These are phyloP conservation scores for Phycomyces nitens DNA, from an alignment of 192 early-diverging fungal genomes.

Conservation along the genomic window DNA sequence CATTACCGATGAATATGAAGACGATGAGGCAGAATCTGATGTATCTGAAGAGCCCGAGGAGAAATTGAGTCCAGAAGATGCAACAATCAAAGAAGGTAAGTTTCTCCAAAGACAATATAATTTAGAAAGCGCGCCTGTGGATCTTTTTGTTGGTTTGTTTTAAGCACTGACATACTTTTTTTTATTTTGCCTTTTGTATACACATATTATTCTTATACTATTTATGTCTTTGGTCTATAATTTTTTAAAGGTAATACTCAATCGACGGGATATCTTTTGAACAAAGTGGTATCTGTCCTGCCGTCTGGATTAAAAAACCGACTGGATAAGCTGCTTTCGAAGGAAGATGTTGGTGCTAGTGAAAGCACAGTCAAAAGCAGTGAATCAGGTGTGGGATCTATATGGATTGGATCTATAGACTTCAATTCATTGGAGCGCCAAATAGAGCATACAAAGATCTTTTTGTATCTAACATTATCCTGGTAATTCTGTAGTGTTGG, in stretches of 20 bases:
- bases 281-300: neutral
- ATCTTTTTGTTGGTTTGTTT: too few species aligned
- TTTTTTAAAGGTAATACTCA: neutral
- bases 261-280: neutral
- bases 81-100: neutral
- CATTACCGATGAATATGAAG: constrained; percentile 25
- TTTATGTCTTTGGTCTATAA: neutral
- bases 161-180: too few species aligned
- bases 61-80: neutral
- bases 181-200: neutral
- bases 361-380: neutral
- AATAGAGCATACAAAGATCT: neutral
- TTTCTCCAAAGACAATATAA: too few species aligned
- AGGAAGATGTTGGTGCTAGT: neutral
- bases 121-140: too few species aligned
- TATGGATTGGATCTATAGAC: constrained; percentile 24
- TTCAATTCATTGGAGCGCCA: neutral
- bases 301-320: neutral
- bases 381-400: constrained; percentile 20
- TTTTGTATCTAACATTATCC: neutral
- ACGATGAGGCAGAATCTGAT: constrained; percentile 30
- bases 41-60: neutral
- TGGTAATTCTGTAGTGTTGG: constrained; percentile 15
- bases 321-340: constrained; percentile 5
- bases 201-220: neutral